These are phyloP conservation scores for Smallanthus sonchifolius DNA, from an alignment of 129 eudicot genomes.

Conservation along the genomic window DNA sequence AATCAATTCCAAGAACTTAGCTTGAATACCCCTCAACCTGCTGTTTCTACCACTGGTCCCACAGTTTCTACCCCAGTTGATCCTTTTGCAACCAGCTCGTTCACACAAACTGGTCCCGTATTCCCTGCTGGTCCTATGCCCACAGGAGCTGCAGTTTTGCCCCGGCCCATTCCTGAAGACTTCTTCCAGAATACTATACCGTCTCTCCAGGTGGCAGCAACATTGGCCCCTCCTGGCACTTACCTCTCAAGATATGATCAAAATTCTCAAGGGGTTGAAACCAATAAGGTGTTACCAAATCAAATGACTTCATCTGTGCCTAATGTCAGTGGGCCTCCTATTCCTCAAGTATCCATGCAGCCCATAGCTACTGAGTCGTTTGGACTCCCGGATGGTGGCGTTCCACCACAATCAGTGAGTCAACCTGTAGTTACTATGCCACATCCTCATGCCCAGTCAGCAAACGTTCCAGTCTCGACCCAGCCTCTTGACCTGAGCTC, in stretches of 20 bases:
- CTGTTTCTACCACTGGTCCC: conserved; percentile 32
- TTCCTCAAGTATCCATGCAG: conserved; percentile 68
- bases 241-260: conserved; percentile 68
- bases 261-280: conserved; percentile 50
- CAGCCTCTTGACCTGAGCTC: conserved; percentile 97
- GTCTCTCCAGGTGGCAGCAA: conserved; percentile 88
- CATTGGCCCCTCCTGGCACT: conserved; percentile 86
- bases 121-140: conserved; percentile 47
- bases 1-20: conserved; percentile 63
- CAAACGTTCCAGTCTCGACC: conserved; percentile 38
- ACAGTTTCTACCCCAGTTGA: conserved; percentile 43
- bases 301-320: conserved; percentile 44
- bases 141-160: conserved; percentile 63
- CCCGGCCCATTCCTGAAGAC: conserved; percentile 95
- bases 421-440: conserved; percentile 48
- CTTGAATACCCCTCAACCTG: conserved; percentile 49
- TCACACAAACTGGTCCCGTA: conserved; percentile 46
- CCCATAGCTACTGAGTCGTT: conserved; percentile 46
- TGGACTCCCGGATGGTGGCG: conserved; percentile 90
- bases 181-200: conserved; percentile 94
- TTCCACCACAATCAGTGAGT: conserved; percentile 72
- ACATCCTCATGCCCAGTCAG: conserved; percentile 40
- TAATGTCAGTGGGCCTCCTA: conserved; percentile 48
- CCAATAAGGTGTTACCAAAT: conserved; percentile 37
- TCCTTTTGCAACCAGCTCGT: conserved; percentile 60